These are phyloP conservation scores for Aspergillus fijiensis DNA, from an alignment of 2,329 filamentous ascomycete genomes.

Conservation along the genomic window DNA sequence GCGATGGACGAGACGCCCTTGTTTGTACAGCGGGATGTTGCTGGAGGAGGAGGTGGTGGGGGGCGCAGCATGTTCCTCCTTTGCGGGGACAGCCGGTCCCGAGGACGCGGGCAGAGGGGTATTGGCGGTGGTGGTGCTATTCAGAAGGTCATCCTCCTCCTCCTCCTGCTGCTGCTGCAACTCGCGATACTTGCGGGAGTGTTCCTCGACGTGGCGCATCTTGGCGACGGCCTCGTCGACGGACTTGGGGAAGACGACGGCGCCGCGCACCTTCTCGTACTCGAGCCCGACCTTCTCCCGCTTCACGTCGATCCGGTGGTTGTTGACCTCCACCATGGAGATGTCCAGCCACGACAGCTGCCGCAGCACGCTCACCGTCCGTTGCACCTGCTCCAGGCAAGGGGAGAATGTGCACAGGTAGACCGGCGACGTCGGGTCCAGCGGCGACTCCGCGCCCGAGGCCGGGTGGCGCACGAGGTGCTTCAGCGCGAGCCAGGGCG, in stretches of 20 bases:
- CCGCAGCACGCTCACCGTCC: conserved; percentile 78
- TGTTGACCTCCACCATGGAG: conserved; percentile 84
- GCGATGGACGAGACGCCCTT: conserved; percentile 75
- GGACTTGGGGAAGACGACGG: conserved; percentile 63
- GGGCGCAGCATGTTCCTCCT: conserved; percentile 17
- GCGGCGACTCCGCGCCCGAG: conserved; percentile 46
- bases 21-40: conserved; percentile 60
- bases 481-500: conserved; percentile 51
- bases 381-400: conserved; percentile 92
- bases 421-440: conserved; percentile 70
- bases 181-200: conserved; percentile 65
- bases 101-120: conserved; percentile 24
- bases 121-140: too few relatives aligned
- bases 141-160: conserved; percentile 15
- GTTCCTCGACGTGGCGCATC: conserved; percentile 70
- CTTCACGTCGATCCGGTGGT: conserved; percentile 75
- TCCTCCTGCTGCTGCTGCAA: conserved; percentile 23
- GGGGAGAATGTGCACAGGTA: conserved; percentile 94
- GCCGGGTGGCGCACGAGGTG: conserved; percentile 44
- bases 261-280: conserved; percentile 64
- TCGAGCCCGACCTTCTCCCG: conserved; percentile 77
- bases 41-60: too few relatives aligned
- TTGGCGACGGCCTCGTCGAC: conserved; percentile 77
- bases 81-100: conserved; percentile 13
- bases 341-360: conserved; percentile 86